Evolutionary conservation across 352 stramenopile species (phyloP).

Genomic region (Phytophthora nicotianae): DNA sequence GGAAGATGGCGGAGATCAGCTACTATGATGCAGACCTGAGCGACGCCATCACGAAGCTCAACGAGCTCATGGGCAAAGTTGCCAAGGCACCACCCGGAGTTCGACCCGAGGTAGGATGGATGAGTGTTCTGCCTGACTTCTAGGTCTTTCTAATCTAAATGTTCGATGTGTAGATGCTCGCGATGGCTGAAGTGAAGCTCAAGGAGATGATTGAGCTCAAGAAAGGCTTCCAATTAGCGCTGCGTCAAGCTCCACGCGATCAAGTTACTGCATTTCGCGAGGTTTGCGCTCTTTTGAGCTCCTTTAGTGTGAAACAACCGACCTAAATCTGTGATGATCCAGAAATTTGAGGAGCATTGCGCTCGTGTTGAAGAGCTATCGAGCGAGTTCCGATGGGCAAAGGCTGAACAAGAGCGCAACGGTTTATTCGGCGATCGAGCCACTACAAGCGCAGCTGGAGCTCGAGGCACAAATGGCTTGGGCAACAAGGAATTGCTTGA

Average conservation of each 20-base stretch:
- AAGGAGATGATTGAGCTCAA: conserved; percentile 85
- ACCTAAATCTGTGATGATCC: not conserved
- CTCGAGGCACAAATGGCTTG: conserved; percentile 29
- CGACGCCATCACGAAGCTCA: conserved; percentile 83
- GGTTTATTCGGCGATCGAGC: conserved; percentile 75
- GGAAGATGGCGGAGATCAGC: conserved; percentile 81
- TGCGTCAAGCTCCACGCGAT: conserved; percentile 77
- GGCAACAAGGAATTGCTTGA: conserved; percentile 80
- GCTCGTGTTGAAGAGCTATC: conserved; percentile 80
- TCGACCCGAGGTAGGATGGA: conserved; percentile 59
- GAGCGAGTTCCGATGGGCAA: conserved; percentile 81
- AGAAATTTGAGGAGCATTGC: conserved; percentile 90
- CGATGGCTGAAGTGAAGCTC: conserved; percentile 82
- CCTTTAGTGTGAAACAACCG: not conserved
- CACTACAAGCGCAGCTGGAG: conserved; percentile 20
- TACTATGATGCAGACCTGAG: conserved; percentile 89
- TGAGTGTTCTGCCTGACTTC: not conserved
- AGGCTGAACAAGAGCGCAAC: conserved; percentile 76
- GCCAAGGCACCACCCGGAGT: conserved; percentile 74
- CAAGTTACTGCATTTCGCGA: conserved; percentile 72
- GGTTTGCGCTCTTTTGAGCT: conserved; percentile 33
- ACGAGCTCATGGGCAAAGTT: conserved; percentile 86
- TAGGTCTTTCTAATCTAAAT: not conserved
- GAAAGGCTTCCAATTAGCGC: conserved; percentile 84
- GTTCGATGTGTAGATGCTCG: conserved; percentile 54